Conservation (phyloP, 2,329 filamentous ascomycete species). For the Amauroascus niger region DNA sequence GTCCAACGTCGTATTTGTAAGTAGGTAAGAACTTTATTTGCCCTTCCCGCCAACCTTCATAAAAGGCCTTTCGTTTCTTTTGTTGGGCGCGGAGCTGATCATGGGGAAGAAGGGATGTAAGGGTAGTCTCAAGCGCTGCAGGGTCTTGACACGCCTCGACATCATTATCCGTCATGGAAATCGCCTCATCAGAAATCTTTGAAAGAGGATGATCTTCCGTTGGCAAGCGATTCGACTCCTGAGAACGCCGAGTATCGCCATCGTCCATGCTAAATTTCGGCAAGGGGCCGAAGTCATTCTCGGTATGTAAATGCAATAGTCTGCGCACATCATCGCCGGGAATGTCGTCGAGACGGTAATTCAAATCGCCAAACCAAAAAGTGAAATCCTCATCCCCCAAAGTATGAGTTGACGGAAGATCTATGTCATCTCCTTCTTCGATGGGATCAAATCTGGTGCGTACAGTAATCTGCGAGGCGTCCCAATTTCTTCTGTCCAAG, state of each 20-base stretch:
- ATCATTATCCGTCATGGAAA: slow-evolving; percentile 47
- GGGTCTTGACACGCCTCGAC: slow-evolving; percentile 67
- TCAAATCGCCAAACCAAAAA: slow-evolving; percentile 95
- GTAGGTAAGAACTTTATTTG: slow-evolving; percentile 81
- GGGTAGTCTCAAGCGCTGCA: slow-evolving; percentile 74
- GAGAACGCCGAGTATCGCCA: slow-evolving; percentile 3
- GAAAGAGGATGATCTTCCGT: slow-evolving; percentile 8
- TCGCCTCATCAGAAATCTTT: slow-evolving; percentile 13
- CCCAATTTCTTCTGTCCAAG: slow-evolving; percentile 81
- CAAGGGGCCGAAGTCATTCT: slow-evolving; percentile 15
- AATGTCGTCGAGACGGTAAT: slow-evolving; percentile 81
- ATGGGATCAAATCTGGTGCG: slow-evolving; percentile 73
- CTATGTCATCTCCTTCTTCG: slow-evolving; percentile 48
- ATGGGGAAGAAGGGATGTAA: slow-evolving; percentile 77
- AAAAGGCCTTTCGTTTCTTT: slow-evolving; percentile 64
- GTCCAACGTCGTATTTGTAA: slow-evolving; percentile 97
- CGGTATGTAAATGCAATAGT: slow-evolving; percentile 63
- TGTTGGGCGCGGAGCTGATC: slow-evolving; percentile 76
- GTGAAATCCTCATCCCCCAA: slow-evolving; percentile 87
- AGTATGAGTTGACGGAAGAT: slow-evolving; percentile 48
- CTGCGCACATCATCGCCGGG: slow-evolving; percentile 83
- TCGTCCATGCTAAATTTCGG: slow-evolving; percentile 11
- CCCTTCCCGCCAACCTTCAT: slow-evolving; percentile 88
- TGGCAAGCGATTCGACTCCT: slow-evolving; percentile 1
- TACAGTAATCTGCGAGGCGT: slow-evolving; percentile 65